Percentiles rank a stretch among this genome's conserved stretches.
Evolutionary conservation across 1,284 basidiomycete species (phyloP).

Genomic region (Anthracocystis panici-leucophaei): DNA sequence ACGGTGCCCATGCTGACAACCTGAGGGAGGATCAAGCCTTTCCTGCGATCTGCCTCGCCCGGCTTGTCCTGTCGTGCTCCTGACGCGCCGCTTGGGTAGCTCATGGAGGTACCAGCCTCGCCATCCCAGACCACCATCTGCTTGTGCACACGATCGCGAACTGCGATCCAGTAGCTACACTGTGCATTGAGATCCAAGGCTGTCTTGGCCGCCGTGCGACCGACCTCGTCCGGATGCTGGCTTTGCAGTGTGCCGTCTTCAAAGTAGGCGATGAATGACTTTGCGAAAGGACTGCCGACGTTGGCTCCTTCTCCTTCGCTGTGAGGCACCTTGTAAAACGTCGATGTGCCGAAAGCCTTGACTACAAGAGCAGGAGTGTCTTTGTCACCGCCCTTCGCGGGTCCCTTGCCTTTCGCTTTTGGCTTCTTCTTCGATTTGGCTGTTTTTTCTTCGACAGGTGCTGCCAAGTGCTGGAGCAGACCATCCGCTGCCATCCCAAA

Average conservation of each 20-base stretch:
- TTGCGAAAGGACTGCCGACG: constrained; percentile 90
- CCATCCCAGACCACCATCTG: constrained; percentile 93
- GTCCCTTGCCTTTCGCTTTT: constrained; percentile 25
- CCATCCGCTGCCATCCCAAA: constrained; percentile 56
- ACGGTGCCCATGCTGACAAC: constrained; percentile 99
- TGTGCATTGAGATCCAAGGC: constrained; percentile 93
- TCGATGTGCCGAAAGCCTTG: constrained; percentile 34
- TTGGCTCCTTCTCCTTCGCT: constrained; percentile 94
- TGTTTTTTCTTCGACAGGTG: constrained; percentile 23
- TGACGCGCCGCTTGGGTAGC: constrained; percentile 42
- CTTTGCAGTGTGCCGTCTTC: constrained; percentile 77
- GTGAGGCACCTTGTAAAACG: constrained; percentile 93
- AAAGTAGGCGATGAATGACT: constrained; percentile 88
- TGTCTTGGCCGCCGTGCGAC: constrained; percentile 81
- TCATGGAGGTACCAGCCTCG: constrained; percentile 71
- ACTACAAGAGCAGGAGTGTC: constrained; percentile 24
- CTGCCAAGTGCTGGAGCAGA: constrained; percentile 43
- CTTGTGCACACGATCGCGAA: constrained; percentile 88
- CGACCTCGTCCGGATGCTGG: constrained; percentile 68
- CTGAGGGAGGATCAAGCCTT: constrained; percentile 93
- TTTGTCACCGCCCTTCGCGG: constrained; percentile 13
- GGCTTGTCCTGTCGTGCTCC: constrained; percentile 42
- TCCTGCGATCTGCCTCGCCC: constrained; percentile 73
- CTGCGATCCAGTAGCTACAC: constrained; percentile 98
- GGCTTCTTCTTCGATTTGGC: constrained; percentile 30